Evolutionary conservation across 352 stramenopile genomes (phyloP), one percentile per base, ranked within the genome.

Genomic region (Phytopythium kandeliae): DNA sequence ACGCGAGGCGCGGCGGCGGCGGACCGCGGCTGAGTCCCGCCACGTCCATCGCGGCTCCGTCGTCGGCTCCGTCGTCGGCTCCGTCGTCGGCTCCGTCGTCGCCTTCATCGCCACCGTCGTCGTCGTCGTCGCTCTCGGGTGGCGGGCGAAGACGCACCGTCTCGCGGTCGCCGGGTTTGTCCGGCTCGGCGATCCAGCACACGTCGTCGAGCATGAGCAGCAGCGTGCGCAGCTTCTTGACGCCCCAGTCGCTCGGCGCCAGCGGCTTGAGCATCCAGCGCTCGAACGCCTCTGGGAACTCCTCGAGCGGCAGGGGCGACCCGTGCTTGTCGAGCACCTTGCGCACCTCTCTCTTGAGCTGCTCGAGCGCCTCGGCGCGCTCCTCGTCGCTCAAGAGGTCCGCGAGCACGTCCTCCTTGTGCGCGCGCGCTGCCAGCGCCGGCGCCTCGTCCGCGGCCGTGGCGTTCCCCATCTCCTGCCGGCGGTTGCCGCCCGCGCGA

Each of bases 201-300:
- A 80, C 62, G 40, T 86, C 71, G 44, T 79, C 61, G 62, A 91
- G 64, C 33, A 89, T 38, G 36, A 65, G 54, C 2, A 88, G 56
- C 25, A 89, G 48, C 6, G 70, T 87, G 15, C 75, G 69, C 60
- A 93, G 63, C 61, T 93, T 91, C 69, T 93, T 91, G 54, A 93
- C 69, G 0, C 78, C 76, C 47, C 76, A 90, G 21, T 49, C 58
- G 17, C 31, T 58, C 1, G 78, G 73, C 15, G 73, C 69, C 25
- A 93, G 58, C 10, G 76, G 41, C 38, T 89, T 90, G 48, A 88
- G 74, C 69, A 90, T 89, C 36, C 80, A 64, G 41, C 71, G 62
- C 51, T 87, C 74, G 48, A 77, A 91, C 17, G 55, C 58, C 2
- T 31, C 30, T 0, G 74, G 66, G 33, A 93, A 89, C 3, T 77